Percentiles rank a stretch among this genome's conserved stretches.
These are phyloP conservation scores for Cercophora scortea DNA, from an alignment of 495 filamentous ascomycete species.

Conservation along the genomic window DNA sequence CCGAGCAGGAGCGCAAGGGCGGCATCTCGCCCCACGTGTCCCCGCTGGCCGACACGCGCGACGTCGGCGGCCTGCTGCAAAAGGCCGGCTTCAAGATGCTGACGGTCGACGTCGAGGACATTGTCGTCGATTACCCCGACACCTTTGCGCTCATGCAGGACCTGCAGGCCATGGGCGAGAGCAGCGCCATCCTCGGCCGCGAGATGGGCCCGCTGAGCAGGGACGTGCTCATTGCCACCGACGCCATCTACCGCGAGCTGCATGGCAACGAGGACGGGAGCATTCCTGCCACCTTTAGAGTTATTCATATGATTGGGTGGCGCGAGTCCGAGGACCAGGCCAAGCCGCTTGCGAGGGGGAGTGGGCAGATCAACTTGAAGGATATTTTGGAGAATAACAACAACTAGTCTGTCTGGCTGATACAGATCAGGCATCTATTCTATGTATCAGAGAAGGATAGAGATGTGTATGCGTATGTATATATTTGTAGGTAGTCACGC, in stretches of 20 bases:
- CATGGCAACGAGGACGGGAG: constrained; percentile 64
- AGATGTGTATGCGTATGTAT: too few relatives aligned
- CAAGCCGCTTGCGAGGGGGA: constrained; percentile 74
- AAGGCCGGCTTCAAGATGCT: constrained; percentile 89
- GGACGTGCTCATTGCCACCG: constrained; percentile 81
- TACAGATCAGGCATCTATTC: too few relatives aligned
- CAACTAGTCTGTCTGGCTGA: not conserved
- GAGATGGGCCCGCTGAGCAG: constrained; percentile 65
- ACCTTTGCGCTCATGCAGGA: constrained; percentile 87
- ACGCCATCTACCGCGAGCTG: constrained; percentile 80
- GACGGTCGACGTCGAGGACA: constrained; percentile 96
- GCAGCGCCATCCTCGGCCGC: constrained; percentile 74
- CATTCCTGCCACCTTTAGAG: constrained; percentile 81
- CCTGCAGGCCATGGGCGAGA: constrained; percentile 90
- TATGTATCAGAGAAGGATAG: too few relatives aligned
- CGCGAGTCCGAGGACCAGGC: constrained; percentile 73
- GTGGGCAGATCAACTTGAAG: constrained; percentile 72
- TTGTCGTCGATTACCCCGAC: constrained; percentile 92
- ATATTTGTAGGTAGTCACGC: too few relatives aligned
- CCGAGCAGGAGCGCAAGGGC: constrained; percentile 79
- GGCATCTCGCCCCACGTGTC: constrained; percentile 83
- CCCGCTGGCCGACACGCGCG: constrained; percentile 84
- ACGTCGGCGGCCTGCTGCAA: constrained; percentile 80
- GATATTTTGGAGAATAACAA: constrained; percentile 56
- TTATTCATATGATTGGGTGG: constrained; percentile 99